These are phyloP conservation scores for Protea cynaroides DNA, from an alignment of 164 flowering plant genomes.

Conservation along the genomic window DNA sequence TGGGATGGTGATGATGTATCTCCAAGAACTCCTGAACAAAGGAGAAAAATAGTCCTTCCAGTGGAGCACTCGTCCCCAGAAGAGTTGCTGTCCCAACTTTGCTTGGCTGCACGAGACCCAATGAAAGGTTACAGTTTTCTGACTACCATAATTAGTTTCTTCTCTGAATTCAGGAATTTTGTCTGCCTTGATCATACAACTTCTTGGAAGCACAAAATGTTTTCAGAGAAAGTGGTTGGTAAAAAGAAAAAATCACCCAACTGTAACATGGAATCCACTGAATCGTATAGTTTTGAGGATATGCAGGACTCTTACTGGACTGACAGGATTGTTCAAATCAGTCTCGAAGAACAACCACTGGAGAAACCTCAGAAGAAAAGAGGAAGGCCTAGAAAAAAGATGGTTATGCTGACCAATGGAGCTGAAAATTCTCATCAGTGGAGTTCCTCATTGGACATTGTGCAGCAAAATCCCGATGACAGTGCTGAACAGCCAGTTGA, in stretches of 20 bases:
- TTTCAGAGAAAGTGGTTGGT: constrained; percentile 14
- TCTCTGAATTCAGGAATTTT: constrained; percentile 46
- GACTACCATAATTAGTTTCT: constrained; percentile 24
- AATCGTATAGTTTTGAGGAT: constrained; percentile 25
- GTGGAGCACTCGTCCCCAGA: constrained; percentile 27
- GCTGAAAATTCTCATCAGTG: constrained; percentile 10
- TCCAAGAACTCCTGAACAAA: constrained; percentile 9
- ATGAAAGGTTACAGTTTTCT: constrained; percentile 22
- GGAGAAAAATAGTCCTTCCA: constrained; percentile 6
- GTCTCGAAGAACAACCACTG: constrained; percentile 31
- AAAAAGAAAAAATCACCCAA: constrained; percentile 10
- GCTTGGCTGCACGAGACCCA: constrained; percentile 49
- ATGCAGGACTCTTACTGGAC: constrained; percentile 39
- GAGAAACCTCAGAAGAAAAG: constrained; percentile 13
- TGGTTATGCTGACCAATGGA: constrained; percentile 12
- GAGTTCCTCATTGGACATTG: constrained; percentile 3
- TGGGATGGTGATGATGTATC: background rate
- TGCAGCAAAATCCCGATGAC: background rate
- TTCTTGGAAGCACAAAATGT: constrained; percentile 13
- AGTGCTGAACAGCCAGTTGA: background rate
- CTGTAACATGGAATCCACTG: constrained; percentile 18
- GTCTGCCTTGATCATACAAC: constrained; percentile 14
- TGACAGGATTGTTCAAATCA: constrained; percentile 29
- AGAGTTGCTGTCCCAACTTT: constrained; percentile 47
- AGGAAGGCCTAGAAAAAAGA: constrained; percentile 13